Conservation (phyloP, 2,329 filamentous ascomycete genomes). For the Amylocarpus encephaloides region DNA sequence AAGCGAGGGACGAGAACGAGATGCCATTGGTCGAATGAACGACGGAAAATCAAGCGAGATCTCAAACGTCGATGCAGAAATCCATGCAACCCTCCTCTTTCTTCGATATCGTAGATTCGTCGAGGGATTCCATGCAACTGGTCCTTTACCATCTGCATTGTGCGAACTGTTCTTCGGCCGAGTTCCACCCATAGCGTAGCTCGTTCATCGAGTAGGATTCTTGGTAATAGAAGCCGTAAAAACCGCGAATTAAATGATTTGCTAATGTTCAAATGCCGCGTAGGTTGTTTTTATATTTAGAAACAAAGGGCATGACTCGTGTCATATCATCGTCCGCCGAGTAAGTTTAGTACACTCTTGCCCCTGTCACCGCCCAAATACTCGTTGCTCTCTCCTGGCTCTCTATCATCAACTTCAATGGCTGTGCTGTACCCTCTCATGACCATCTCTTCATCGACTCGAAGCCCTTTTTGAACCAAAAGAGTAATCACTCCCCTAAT, state of each 20-base stretch:
- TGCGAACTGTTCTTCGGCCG: too few relatives aligned
- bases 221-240: too few relatives aligned
- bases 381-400: conserved; percentile 48
- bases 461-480: conserved; percentile 72
- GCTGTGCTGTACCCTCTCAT: conserved; percentile 75
- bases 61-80: too few relatives aligned
- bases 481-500: conserved; percentile 76
- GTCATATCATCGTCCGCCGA: conserved; percentile 20
- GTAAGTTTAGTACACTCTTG: conserved; percentile 28
- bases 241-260: too few relatives aligned
- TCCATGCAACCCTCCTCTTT: too few relatives aligned
- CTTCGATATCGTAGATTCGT: too few relatives aligned
- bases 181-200: too few relatives aligned
- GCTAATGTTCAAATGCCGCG: too few relatives aligned
- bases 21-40: neutral
- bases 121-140: too few relatives aligned
- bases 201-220: too few relatives aligned
- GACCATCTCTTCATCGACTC: conserved; percentile 87
- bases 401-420: conserved; percentile 62
- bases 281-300: neutral
- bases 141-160: too few relatives aligned
- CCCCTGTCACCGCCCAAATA: conserved; percentile 47
- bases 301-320: conserved; percentile 4
- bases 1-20: neutral
- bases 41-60: too few relatives aligned